These are phyloP conservation scores for Fusarium citri DNA, from an alignment of 2,329 filamentous ascomycete species.

Conservation along the genomic window DNA sequence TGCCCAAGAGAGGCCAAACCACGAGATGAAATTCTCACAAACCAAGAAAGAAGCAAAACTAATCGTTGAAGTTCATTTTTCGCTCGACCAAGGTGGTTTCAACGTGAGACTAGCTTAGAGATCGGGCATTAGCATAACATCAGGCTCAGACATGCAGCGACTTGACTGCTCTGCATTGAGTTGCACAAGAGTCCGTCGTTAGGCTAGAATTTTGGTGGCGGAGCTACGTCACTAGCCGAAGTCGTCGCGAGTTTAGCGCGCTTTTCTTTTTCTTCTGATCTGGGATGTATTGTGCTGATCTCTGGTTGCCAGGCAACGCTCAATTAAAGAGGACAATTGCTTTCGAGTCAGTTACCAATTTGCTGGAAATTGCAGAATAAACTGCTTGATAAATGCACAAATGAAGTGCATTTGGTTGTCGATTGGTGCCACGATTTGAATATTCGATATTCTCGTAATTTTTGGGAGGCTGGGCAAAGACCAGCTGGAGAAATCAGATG, in stretches of 20 bases:
- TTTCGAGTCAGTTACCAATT: conserved; percentile 23
- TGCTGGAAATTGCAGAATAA: background rate
- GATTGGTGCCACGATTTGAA: conserved; percentile 42
- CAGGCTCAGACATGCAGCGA: conserved; percentile 27
- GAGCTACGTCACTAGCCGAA: conserved; percentile 47
- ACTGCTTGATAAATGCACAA: background rate
- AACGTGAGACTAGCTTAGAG: background rate
- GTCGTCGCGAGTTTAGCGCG: conserved; percentile 34
- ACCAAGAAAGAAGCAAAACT: background rate
- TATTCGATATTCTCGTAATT: background rate
- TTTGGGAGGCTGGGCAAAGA: conserved; percentile 12
- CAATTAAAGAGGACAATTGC: conserved; percentile 10
- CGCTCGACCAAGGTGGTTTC: background rate
- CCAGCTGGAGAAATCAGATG: conserved; percentile 6
- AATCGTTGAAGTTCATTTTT: background rate
- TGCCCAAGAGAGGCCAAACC: conserved; percentile 1
- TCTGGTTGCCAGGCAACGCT: conserved; percentile 42
- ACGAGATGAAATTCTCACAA: background rate
- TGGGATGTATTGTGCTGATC: conserved; percentile 8
- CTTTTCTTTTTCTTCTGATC: conserved; percentile 6
- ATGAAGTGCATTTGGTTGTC: background rate
- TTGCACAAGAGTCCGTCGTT: conserved; percentile 2
- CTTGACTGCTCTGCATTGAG: conserved; percentile 3
- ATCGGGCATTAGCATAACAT: conserved; percentile 19
- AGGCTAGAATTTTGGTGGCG: conserved; percentile 11